Base-by-base conservation (phyloP, 495 filamentous ascomycete genomes). In the Wilcoxina mikolae region DNA sequence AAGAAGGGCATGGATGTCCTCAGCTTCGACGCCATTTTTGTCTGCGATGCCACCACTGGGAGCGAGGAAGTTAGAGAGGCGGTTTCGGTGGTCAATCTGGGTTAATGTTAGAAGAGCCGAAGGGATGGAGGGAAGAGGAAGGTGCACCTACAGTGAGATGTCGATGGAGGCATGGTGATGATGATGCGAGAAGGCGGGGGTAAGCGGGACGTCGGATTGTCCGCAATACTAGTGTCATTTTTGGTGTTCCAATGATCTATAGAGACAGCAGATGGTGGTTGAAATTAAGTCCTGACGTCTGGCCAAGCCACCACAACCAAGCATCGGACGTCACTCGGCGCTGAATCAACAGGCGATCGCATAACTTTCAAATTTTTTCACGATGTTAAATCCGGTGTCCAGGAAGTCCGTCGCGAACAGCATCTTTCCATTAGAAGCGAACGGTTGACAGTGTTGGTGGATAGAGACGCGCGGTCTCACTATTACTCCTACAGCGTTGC, bases 61-160 rank as follows among this genome's bases (percentile, higher is more conserved):
- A 18, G 80, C 74, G 84, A 87, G 93, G 60, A 87, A 77, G 33
- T 73, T 78, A 10, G 84, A 87, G 18, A 84, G 69, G 47, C 87
- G 77, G 62, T 68, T 76, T 55, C 79, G 68, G 31, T 73, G 71
- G 69, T 84, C 81, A 66, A 61, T 65, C 72, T 76, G 57, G 9
- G 38, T 24, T n/a, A 39, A 17, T 35, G 35, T 52, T 26, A 35
- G 28, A 29, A 29, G 46, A 33, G 4, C 20, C 5, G 18, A 25
- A 25, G 28, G 18, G 18, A 35, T 33, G 17, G 28, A 29, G 20
- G 39, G 12, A n/a, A 28, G 31, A 42, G 55, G 51, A 50, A 59
- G 22, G 54, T 51, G 22, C n/a, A 42, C 33, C 43, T 23, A 48
- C 46, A 29, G 7, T 41, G 18, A 18, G 23, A 12, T 31, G n/a